Base-by-base conservation (phyloP, 176 grass and related monocot genomes). In the Musa schizocarpa region DNA sequence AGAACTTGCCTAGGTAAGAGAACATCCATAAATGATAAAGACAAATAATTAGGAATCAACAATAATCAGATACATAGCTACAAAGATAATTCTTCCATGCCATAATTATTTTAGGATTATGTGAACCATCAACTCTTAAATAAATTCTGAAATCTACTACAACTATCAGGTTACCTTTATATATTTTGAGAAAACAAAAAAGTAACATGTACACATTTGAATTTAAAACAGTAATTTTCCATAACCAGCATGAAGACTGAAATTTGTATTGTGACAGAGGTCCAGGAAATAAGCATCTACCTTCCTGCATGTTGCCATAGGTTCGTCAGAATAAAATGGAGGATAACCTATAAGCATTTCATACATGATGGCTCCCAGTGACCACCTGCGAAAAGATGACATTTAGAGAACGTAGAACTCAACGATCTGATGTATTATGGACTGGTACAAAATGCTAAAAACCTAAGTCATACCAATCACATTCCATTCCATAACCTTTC, bases 281-380 rank as follows among this genome's bases (percentile, higher is more conserved):
- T 54, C 19, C 20, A 55, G 71, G 59, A 9, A 23, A 23, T n/a
- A 34, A 76, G 14, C 54, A 43, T 72, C 81, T 85, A 99, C 95
- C 95, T 99, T 99, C 84, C 90, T 86, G 77, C 95, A 99, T 26
- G 95, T 99, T 76, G 90, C 89, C 95, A 99, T 94, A 79, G 90
- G 95, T 74, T 99, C 95, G 34, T 99, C 88, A 12, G 88, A 94
- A 83, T 99, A 99, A 82, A 99, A 99, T 69, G 95, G 95, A 24
- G 95, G 95, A 88, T 99, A 99, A 23, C 90, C 95, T 68, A 99
- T 88, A 73, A 99, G 80, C 95, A 94, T 94, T 89, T 99, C 95
- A 43, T 94, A 94, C 95, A 99, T 94, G 78, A 99, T 99, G 79
- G 95, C 88, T 72, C 95, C 95, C 75, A 99, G 88, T 43, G 95